These are phyloP conservation scores for Vitis riparia DNA, from an alignment of 164 flowering plant genomes.

Conservation along the genomic window DNA sequence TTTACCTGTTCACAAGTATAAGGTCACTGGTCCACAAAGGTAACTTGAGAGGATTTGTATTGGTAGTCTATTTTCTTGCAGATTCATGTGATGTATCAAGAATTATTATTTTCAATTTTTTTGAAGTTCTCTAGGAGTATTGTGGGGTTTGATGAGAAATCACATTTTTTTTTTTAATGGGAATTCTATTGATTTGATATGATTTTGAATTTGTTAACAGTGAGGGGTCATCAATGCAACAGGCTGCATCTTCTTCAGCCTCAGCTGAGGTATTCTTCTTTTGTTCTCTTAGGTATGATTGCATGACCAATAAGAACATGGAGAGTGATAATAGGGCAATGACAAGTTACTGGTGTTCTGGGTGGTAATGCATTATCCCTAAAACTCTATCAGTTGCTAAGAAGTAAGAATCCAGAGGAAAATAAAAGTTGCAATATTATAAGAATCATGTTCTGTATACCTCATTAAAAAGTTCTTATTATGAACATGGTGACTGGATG, in stretches of 20 bases:
- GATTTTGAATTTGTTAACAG: slow-evolving; percentile 29
- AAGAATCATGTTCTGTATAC: too few species aligned
- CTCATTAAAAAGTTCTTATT: too few species aligned
- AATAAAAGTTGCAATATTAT: neutral
- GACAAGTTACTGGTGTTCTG: neutral
- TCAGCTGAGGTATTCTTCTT: slow-evolving; percentile 37
- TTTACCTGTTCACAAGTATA: slow-evolving; percentile 90
- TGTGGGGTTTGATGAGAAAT: neutral
- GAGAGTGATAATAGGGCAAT: neutral
- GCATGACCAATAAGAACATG: neutral
- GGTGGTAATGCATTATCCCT: neutral
- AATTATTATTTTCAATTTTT: too few species aligned
- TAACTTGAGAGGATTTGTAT: slow-evolving; percentile 10
- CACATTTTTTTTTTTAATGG: neutral
- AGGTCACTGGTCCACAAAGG: slow-evolving; percentile 55
- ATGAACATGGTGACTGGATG: too few species aligned
- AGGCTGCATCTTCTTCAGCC: slow-evolving; percentile 42
- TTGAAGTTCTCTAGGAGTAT: neutral
- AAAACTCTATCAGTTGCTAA: neutral
- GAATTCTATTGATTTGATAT: neutral
- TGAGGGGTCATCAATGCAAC: slow-evolving; percentile 32
- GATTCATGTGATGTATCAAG: too few species aligned
- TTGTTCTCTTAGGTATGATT: neutral
- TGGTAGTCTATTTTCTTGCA: too few species aligned
- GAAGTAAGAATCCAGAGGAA: neutral